Percentiles rank a stretch among this genome's conserved stretches.
phyloP scores from a whole-genome alignment of 2,329 filamentous ascomycete species.

The Tolypocladium ovalisporum region DNA sequence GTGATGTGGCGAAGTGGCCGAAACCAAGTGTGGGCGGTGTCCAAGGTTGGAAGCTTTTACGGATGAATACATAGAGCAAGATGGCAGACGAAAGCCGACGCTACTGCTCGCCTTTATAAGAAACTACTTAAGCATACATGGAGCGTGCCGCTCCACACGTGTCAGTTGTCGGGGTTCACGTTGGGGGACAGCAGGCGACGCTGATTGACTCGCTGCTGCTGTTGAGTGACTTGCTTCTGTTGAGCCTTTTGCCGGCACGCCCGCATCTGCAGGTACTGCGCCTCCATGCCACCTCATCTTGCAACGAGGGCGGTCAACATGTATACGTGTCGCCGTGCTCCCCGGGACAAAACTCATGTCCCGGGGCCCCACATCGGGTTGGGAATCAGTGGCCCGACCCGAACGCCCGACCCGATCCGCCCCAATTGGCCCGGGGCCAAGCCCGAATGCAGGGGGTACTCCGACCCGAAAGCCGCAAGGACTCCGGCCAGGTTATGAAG shows the following conservation, averaged over 20 bases:
- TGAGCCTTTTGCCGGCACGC: not conserved
- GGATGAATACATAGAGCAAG: not conserved
- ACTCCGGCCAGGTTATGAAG: too few species aligned
- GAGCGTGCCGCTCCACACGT: not conserved
- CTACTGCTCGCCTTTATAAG: not conserved
- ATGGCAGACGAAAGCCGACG: not conserved
- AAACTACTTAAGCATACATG: too few species aligned
- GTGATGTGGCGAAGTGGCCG: not conserved
- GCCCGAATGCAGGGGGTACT: not conserved
- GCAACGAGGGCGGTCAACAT: not conserved
- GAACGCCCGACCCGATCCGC: not conserved
- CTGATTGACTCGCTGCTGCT: not conserved
- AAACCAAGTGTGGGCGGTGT: not conserved
- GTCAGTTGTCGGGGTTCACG: not conserved
- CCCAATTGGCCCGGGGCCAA: slow-evolving; percentile 5
- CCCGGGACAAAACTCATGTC: not conserved
- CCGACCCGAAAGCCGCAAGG: not conserved
- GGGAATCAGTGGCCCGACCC: not conserved
- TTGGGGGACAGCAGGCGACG: not conserved
- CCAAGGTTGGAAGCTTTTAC: not conserved
- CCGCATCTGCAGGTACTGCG: not conserved
- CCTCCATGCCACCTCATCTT: too few species aligned
- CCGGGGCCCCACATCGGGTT: slow-evolving; percentile 1
- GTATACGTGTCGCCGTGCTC: not conserved
- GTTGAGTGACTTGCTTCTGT: not conserved